phyloP scores from a whole-genome alignment of 75 land plant genomes.

The Pinus tabuliformis region DNA sequence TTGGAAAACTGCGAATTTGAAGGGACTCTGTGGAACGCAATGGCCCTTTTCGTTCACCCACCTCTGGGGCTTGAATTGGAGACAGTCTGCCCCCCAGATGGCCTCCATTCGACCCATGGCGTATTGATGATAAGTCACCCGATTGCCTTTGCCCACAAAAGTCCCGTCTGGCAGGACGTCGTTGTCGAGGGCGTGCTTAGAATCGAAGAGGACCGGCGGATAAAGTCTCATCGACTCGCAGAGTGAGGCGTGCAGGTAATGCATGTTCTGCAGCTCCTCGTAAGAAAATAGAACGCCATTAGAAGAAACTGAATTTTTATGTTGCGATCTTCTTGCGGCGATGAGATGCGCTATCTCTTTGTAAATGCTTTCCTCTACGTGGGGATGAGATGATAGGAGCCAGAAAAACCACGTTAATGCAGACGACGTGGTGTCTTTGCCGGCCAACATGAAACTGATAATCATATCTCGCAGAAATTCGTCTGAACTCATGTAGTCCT shows the following conservation, averaged over 20 bases:
- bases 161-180: slow-evolving; percentile 68
- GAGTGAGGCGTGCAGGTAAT: slow-evolving; percentile 59
- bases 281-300: slow-evolving; percentile 9
- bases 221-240: slow-evolving; percentile 59
- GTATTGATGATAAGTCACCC: slow-evolving; percentile 55
- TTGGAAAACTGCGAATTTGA: slow-evolving; percentile 34
- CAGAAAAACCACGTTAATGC: slow-evolving; percentile 62
- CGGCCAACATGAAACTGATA: slow-evolving; percentile 54
- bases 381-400: slow-evolving; percentile 30
- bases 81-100: slow-evolving; percentile 32
- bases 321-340: background rate
- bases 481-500: background rate
- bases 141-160: slow-evolving; percentile 25
- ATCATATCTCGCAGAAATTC: slow-evolving; percentile 36
- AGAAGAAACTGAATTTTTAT: too few species aligned
- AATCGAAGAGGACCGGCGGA: slow-evolving; percentile 67
- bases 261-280: slow-evolving; percentile 43
- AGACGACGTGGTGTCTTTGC: slow-evolving; percentile 45
- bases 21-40: slow-evolving; percentile 25
- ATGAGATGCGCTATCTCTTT: slow-evolving; percentile 11
- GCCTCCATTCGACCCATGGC: slow-evolving; percentile 60
- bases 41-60: slow-evolving; percentile 25
- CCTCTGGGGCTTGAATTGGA: slow-evolving; percentile 34
- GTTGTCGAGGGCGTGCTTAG: slow-evolving; percentile 41
- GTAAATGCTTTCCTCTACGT: slow-evolving; percentile 22